A percentile compares a stretch with the other conserved stretches of the same genome.
phyloP scores from a whole-genome alignment of 1,139 yeast species.

The Pneumocystis wakefieldiae region DNA sequence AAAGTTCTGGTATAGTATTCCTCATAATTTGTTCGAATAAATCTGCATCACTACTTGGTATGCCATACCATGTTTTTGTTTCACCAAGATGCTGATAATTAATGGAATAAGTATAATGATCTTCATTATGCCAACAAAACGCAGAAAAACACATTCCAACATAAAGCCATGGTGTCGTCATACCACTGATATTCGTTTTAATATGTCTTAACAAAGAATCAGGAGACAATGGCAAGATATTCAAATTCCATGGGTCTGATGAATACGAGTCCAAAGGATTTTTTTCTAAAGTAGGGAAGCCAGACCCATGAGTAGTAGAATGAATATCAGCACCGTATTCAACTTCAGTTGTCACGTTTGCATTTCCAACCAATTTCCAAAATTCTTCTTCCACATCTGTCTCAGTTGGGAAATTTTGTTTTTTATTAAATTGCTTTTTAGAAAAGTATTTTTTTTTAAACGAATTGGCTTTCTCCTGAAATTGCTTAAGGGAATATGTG shows the following conservation, averaged over 20 bases:
- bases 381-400: slow-evolving; percentile 23
- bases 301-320: slow-evolving; percentile 35
- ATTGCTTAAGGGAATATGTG: slow-evolving; percentile 45
- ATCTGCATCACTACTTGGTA: slow-evolving; percentile 52
- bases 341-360: slow-evolving; percentile 29
- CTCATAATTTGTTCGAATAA: slow-evolving; percentile 41
- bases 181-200: slow-evolving; percentile 31
- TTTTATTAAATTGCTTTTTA: slow-evolving; percentile 1
- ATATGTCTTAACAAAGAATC: slow-evolving; percentile 37
- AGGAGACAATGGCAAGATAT: slow-evolving; percentile 45
- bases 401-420: slow-evolving; percentile 4
- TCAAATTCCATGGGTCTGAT: slow-evolving; percentile 54
- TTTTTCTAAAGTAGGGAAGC: slow-evolving; percentile 32
- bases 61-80: slow-evolving; percentile 61
- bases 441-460: slow-evolving; percentile 30
- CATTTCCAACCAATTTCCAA: slow-evolving; percentile 29
- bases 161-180: slow-evolving; percentile 35
- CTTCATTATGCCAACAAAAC: slow-evolving; percentile 63
- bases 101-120: slow-evolving; percentile 52
- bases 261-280: slow-evolving; percentile 23
- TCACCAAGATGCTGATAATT: slow-evolving; percentile 62
- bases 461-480: slow-evolving; percentile 41
- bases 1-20: slow-evolving; percentile 58
- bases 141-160: slow-evolving; percentile 58
- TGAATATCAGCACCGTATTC: slow-evolving; percentile 37